phyloP scores from a whole-genome alignment of 768 basidiomycete species.

The Boletus coccyginus region DNA sequence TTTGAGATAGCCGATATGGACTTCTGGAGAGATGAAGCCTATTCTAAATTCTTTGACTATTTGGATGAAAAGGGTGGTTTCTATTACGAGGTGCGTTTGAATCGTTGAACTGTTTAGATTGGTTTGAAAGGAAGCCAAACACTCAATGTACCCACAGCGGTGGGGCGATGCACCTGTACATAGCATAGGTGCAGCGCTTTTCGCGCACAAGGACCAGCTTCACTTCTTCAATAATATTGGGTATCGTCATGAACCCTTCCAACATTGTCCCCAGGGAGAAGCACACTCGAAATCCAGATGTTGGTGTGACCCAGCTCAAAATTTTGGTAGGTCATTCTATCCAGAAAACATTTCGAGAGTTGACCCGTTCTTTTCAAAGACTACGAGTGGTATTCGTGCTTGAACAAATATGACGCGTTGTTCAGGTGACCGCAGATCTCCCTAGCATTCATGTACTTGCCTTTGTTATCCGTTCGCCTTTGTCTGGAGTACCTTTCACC shows the following conservation, averaged over 20 bases:
- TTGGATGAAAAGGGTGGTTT: slow-evolving; percentile 84
- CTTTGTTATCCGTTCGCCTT: not conserved
- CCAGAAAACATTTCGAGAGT: not conserved
- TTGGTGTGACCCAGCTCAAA: slow-evolving; percentile 67
- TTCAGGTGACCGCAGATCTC: slow-evolving; percentile 35
- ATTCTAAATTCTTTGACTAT: slow-evolving; percentile 78
- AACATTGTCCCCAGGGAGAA: slow-evolving; percentile 65
- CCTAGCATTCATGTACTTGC: slow-evolving; percentile 1
- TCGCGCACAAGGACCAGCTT: slow-evolving; percentile 69
- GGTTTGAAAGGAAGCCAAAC: not conserved
- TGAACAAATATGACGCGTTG: slow-evolving; percentile 69
- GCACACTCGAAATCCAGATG: slow-evolving; percentile 60
- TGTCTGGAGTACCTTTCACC: not conserved
- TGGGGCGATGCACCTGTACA: slow-evolving; percentile 91
- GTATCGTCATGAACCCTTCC: slow-evolving; percentile 77
- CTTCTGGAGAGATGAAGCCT: slow-evolving; percentile 84
- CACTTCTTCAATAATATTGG: slow-evolving; percentile 88
- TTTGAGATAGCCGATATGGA: slow-evolving; percentile 89
- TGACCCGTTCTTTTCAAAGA: slow-evolving; percentile 40
- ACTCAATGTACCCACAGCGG: slow-evolving; percentile 36
- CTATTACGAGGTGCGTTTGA: slow-evolving; percentile 73
- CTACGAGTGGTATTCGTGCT: slow-evolving; percentile 86
- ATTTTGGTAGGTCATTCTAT: slow-evolving; percentile 52
- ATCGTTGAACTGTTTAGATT: not conserved
- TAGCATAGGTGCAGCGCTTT: slow-evolving; percentile 76